A percentile compares a stretch with the other conserved stretches of the same genome.
phyloP scores from a whole-genome alignment of 2,329 filamentous ascomycete genomes.

The Aspergillus neoniger region DNA sequence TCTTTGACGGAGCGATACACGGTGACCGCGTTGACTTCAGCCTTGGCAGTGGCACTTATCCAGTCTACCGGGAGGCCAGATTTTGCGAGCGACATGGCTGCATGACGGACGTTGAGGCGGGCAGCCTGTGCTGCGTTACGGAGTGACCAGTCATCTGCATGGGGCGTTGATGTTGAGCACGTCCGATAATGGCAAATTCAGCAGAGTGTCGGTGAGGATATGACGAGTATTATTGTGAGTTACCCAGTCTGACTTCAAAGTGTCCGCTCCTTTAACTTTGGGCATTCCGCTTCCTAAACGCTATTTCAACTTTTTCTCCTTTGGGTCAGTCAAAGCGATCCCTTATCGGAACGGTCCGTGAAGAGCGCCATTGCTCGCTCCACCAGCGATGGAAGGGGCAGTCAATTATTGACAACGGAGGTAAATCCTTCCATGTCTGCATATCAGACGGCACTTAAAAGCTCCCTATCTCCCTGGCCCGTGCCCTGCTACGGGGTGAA shows the following conservation, averaged over 20 bases:
- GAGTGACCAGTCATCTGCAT: conserved; percentile 12
- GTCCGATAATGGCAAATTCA: not conserved
- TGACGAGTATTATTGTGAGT: not conserved
- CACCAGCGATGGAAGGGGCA: not conserved
- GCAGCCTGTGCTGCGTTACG: conserved; percentile 2
- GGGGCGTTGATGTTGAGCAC: not conserved
- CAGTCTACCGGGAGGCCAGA: conserved; percentile 2
- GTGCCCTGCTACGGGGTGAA: conserved; percentile 1
- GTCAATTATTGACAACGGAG: conserved; percentile 5
- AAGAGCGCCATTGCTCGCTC: conserved; percentile 1
- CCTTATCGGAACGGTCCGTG: conserved; percentile 5
- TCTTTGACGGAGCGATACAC: not conserved
- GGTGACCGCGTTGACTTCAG: not conserved
- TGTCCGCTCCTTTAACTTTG: not conserved
- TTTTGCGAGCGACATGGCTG: not conserved
- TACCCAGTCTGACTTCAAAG: not conserved
- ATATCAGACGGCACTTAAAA: not conserved
- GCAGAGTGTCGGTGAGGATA: conserved; percentile 11
- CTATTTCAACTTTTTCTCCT: not conserved
- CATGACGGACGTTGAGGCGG: conserved; percentile 6
- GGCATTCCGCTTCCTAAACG: not conserved
- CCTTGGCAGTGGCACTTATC: not conserved
- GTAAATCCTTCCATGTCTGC: not conserved
- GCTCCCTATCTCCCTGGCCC: not conserved
- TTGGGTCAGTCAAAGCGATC: not conserved